Evolutionary conservation across 352 stramenopile genomes (phyloP).

Genomic region (Phytophthora crassamura): DNA sequence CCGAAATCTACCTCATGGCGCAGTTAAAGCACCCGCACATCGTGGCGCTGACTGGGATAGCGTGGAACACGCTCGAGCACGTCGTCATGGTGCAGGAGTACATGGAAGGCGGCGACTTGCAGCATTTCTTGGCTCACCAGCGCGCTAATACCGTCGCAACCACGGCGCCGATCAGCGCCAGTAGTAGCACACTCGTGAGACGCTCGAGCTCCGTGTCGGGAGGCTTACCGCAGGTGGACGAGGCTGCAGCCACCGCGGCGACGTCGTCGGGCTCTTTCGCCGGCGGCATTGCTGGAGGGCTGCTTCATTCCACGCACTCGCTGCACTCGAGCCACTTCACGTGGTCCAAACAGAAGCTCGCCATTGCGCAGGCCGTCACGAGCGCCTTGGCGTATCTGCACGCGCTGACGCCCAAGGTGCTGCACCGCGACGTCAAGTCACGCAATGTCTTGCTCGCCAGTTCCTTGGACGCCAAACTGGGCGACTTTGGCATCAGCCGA

Average conservation of each 20-base stretch:
- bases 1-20: conserved; percentile 77
- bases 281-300: conserved; percentile 12
- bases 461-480: conserved; percentile 59
- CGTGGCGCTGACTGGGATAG: conserved; percentile 62
- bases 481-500: conserved; percentile 63
- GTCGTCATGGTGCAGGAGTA: conserved; percentile 80
- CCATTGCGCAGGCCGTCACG: conserved; percentile 61
- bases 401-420: conserved; percentile 69
- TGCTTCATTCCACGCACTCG: conserved; percentile 25
- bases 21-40: conserved; percentile 77
- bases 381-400: conserved; percentile 86
- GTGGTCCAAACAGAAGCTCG: conserved; percentile 60
- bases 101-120: conserved; percentile 74
- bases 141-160: conserved; percentile 15
- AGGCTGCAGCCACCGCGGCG: conserved; percentile 22
- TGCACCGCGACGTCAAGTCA: conserved; percentile 91
- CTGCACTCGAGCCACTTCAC: conserved; percentile 42
- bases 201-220: conserved; percentile 25
- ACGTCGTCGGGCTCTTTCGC: conserved; percentile 29
- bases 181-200: conserved; percentile 13
- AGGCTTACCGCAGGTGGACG: conserved; percentile 21
- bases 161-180: conserved; percentile 15
- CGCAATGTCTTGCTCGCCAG: conserved; percentile 83
- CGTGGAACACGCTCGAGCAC: conserved; percentile 77
- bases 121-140: conserved; percentile 54